These are phyloP conservation scores for Cadophora luteo-olivacea DNA, from an alignment of 2,329 filamentous ascomycete genomes.

Conservation along the genomic window DNA sequence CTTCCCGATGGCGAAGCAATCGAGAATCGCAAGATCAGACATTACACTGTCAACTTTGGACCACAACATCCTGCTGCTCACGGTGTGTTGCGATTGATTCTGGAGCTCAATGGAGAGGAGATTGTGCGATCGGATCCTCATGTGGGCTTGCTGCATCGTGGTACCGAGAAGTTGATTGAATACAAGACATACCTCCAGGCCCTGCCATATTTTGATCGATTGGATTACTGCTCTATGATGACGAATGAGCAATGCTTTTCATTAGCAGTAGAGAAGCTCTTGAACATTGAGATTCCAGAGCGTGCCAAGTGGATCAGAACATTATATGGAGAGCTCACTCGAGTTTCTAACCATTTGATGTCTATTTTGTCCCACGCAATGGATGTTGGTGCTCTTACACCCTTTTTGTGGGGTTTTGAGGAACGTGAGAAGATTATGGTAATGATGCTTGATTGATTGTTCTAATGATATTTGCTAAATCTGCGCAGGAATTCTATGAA, in stretches of 20 bases:
- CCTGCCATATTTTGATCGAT: conserved; percentile 95
- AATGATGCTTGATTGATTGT: conserved; percentile 38
- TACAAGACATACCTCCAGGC: conserved; percentile 99
- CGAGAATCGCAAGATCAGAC: conserved; percentile 84
- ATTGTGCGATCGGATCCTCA: conserved; percentile 96
- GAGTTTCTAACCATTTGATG: conserved; percentile 97
- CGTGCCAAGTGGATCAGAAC: conserved; percentile 97
- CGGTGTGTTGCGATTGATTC: conserved; percentile 95
- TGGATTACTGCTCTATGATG: conserved; percentile 99
- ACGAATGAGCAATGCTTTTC: conserved; percentile 99
- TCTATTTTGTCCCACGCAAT: conserved; percentile 96
- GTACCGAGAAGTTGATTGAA: conserved; percentile 99
- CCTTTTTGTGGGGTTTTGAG: conserved; percentile 99
- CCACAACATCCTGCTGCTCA: conserved; percentile 98
- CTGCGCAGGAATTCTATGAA: conserved; percentile 93
- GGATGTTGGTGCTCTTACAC: conserved; percentile 97
- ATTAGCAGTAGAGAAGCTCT: conserved; percentile 94
- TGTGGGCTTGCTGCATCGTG: conserved; percentile 93
- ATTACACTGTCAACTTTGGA: conserved; percentile 99
- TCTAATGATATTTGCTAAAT: conserved; percentile 34
- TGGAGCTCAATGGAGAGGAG: conserved; percentile 97
- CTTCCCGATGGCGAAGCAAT: conserved; percentile 50
- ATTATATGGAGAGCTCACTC: conserved; percentile 92
- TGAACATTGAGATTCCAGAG: conserved; percentile 95
- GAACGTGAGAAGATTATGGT: conserved; percentile 99